Percentiles rank a stretch among this genome's conserved stretches.
These are phyloP conservation scores for Yamadazyma membranifaciens DNA, from an alignment of 1,139 yeast genomes.

Conservation along the genomic window DNA sequence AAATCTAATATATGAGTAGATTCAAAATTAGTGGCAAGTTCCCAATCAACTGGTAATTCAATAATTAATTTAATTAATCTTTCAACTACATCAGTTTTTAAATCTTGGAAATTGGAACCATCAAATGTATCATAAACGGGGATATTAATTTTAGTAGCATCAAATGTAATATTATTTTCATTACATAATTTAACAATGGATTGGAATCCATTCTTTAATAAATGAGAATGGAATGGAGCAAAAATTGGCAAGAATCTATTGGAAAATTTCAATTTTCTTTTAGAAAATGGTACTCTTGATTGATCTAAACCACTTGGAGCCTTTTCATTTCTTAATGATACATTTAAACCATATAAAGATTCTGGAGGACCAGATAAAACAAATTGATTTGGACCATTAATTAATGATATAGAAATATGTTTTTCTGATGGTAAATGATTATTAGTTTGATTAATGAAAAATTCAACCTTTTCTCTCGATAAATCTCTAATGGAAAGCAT, in stretches of 20 bases:
- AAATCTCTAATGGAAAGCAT: conserved; percentile 94
- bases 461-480: conserved; percentile 73
- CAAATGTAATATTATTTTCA: conserved; percentile 53
- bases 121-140: conserved; percentile 91
- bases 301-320: conserved; percentile 95
- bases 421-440: conserved; percentile 89
- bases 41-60: conserved; percentile 93
- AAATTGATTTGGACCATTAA: conserved; percentile 93
- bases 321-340: conserved; percentile 88
- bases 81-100: conserved; percentile 38
- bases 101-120: conserved; percentile 72
- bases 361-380: conserved; percentile 98
- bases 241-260: conserved; percentile 93
- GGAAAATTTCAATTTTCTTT: conserved; percentile 89
- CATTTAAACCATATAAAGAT: conserved; percentile 94
- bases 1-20: conserved; percentile 91
- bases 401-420: conserved; percentile 85
- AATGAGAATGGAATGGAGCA: conserved; percentile 95
- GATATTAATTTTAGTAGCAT: conserved; percentile 56
- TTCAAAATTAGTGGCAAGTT: conserved; percentile 72
- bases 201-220: conserved; percentile 70
- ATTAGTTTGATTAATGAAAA: conserved; percentile 81
- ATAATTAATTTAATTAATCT: conserved; percentile 80
- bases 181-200: conserved; percentile 65
- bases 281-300: conserved; percentile 87